These are phyloP conservation scores for Ramaria sp. DNA, from an alignment of 768 basidiomycete genomes.

Conservation along the genomic window DNA sequence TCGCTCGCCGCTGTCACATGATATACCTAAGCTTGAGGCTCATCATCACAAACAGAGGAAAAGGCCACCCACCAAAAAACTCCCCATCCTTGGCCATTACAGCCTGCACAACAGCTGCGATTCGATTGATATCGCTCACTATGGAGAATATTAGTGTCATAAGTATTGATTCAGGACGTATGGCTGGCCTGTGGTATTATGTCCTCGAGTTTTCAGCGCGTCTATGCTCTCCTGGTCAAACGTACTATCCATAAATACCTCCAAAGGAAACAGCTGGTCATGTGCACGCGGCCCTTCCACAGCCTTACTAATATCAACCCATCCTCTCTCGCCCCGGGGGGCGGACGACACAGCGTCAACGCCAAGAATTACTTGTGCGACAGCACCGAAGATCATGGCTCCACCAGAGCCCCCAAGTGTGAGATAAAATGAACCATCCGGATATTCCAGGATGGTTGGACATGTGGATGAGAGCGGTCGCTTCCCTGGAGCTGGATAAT, in stretches of 20 bases:
- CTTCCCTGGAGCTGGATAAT: conserved; percentile 83
- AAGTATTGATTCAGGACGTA: not conserved
- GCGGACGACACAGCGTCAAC: conserved; percentile 19
- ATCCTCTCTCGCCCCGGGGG: conserved; percentile 31
- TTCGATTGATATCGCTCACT: conserved; percentile 61
- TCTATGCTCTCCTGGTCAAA: conserved; percentile 49
- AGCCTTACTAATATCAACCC: conserved; percentile 68
- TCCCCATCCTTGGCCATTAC: conserved; percentile 41
- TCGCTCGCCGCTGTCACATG: conserved; percentile 64
- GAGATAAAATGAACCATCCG: conserved; percentile 61
- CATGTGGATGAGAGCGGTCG: conserved; percentile 81
- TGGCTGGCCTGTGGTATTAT: conserved; percentile 53
- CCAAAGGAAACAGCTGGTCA: conserved; percentile 69
- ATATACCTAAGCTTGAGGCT: not conserved
- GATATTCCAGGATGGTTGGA: conserved; percentile 71
- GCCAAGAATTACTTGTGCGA: conserved; percentile 74
- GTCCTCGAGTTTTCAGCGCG: conserved; percentile 49
- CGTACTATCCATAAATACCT: conserved; percentile 49
- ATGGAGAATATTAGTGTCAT: not conserved
- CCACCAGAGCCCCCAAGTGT: conserved; percentile 84
- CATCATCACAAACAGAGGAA: not conserved
- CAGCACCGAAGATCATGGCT: conserved; percentile 67
- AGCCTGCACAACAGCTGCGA: conserved; percentile 67
- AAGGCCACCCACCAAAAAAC: conserved; percentile 47
- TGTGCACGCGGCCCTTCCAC: conserved; percentile 83